phyloP scores from a whole-genome alignment of 768 basidiomycete species.

The Gelatoporia subvermispora region DNA sequence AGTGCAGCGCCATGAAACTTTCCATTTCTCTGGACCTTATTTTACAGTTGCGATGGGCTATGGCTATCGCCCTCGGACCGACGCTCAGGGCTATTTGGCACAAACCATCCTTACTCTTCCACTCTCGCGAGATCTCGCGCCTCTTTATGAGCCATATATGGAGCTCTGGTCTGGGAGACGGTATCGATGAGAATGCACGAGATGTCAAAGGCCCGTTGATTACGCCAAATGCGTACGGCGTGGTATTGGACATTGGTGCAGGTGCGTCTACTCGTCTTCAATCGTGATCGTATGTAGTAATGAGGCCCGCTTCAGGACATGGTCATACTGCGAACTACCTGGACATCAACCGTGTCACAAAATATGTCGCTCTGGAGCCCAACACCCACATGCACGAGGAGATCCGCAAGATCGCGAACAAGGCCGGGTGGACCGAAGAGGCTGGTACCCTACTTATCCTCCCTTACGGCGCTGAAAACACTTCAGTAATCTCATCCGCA shows the following conservation, averaged over 20 bases:
- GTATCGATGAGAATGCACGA: conserved; percentile 38
- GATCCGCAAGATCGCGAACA: conserved; percentile 44
- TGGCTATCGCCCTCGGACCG: conserved; percentile 37
- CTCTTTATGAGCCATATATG: conserved; percentile 60
- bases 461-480: conserved; percentile 59
- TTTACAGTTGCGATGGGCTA: conserved; percentile 35
- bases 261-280: conserved; percentile 31
- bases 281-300: not conserved
- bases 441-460: conserved; percentile 55
- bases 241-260: conserved; percentile 66
- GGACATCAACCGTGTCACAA: conserved; percentile 45
- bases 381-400: conserved; percentile 57
- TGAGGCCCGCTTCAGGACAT: too few species aligned
- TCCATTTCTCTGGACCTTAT: conserved; percentile 38
- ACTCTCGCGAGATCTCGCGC: conserved; percentile 41
- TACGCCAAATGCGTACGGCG: conserved; percentile 48
- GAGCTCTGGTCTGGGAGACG: conserved; percentile 39
- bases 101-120: conserved; percentile 41
- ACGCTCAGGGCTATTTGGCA: conserved; percentile 38
- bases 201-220: conserved; percentile 44
- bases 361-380: conserved; percentile 71
- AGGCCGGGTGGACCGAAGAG: conserved; percentile 48
- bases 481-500: conserved; percentile 39
- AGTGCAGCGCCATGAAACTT: conserved; percentile 40
- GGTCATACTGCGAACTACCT: conserved; percentile 65